Evolutionary conservation across 352 stramenopile genomes (phyloP), one percentile per base, ranked within the genome.

Genomic region (Globisporangium cederbergense): DNA sequence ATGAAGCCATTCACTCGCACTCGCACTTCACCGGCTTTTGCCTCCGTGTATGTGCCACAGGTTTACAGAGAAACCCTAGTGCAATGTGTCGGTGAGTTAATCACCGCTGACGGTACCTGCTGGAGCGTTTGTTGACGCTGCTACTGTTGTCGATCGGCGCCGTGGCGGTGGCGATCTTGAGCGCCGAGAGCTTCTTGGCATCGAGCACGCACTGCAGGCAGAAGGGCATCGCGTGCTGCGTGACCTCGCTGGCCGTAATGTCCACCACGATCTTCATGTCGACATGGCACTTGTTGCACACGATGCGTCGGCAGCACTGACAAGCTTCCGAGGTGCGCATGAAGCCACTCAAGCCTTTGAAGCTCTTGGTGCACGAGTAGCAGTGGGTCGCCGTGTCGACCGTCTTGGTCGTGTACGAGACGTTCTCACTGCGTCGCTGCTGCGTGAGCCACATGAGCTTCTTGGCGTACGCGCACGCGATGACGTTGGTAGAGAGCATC

Each of bases 361-460:
- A 52, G 46, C 46, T 52, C 57, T 72, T 72, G 57, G 54, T 47
- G 62, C 69, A 75, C 38, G 46, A 63, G 32, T 60, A 54, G 55
- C 68, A 71, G 18, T 40, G 52, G 16, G 34, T 47, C 14, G 43
- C 28, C 14, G 40, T 47, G 45, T 34, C 43, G 2, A 50, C 13
- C 14, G 13, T 45, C 14, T 54, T 50, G 50, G 51, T 32, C 2
- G 60, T 55, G 18, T 62, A 47, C 16, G 42, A 20, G 5, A 62
- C 52, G n/a, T 57, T 47, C 4, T 61, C 46, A 28, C 20, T 34
- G 16, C 40, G 60, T 2, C 58, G 64, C 16, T 73, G 65, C 18
- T 68, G 58, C 62, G 71, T 73, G 25, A 79, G 58, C 72, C 72
- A 79, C 36, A 68, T 70, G 32, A 79, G 64, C 40, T 79, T 79